phyloP scores from a whole-genome alignment of 345 rosid species.

The Citrus cavaleriei region DNA sequence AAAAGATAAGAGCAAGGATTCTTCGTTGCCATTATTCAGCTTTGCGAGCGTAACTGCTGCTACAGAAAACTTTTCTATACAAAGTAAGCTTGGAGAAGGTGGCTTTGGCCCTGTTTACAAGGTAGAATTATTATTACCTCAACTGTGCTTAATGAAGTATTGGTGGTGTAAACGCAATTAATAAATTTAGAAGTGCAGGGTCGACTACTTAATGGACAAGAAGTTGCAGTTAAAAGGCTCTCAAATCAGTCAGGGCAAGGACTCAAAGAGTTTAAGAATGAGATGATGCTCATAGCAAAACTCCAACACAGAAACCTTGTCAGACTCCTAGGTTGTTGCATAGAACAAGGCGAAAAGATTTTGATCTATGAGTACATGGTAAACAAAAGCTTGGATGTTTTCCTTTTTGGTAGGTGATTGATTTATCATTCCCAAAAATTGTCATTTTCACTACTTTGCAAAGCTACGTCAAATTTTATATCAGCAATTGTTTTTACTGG shows the following conservation, averaged over 20 bases:
- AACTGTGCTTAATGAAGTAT: background rate
- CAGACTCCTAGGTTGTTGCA: constrained; percentile 34
- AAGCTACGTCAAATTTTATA: background rate
- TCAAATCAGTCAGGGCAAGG: constrained; percentile 32
- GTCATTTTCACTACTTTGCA: background rate
- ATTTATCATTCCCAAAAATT: background rate
- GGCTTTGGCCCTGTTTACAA: constrained; percentile 36
- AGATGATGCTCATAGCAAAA: constrained; percentile 25
- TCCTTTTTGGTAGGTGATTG: constrained; percentile 29
- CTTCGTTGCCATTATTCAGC: constrained; percentile 20
- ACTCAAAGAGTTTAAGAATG: constrained; percentile 36
- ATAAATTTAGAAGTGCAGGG: constrained; percentile 19
- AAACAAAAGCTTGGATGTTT: constrained; percentile 32
- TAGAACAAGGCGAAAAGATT: constrained; percentile 30
- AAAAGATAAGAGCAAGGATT: background rate
- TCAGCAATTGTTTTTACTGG: background rate
- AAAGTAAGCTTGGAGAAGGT: constrained; percentile 35
- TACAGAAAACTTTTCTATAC: constrained; percentile 19
- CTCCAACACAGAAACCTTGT: constrained; percentile 43
- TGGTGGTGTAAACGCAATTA: background rate
- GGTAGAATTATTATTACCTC: background rate
- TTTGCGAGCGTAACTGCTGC: constrained; percentile 20
- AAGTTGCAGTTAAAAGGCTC: constrained; percentile 40
- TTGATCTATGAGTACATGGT: constrained; percentile 41
- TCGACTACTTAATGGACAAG: constrained; percentile 25